Base-by-base conservation (phyloP, 768 basidiomycete genomes). In the Galerina sulciceps region DNA sequence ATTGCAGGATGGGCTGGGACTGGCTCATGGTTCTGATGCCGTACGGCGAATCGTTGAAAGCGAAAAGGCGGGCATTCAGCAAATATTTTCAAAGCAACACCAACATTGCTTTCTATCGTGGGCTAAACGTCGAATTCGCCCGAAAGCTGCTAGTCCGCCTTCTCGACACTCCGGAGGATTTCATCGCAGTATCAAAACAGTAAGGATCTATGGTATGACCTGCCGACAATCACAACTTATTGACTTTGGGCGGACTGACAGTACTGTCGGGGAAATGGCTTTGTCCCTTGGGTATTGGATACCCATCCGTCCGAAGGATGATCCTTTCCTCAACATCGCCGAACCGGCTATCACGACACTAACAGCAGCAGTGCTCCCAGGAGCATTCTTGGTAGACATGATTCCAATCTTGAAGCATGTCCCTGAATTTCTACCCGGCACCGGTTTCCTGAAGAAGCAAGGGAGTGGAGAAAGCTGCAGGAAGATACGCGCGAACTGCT, bases 381-480 rank as follows among this genome's bases (percentile, higher is more conserved):
- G 80, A 11, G 61, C 71, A 26, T 82, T 75, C 55, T 67, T 83
- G 2, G 81, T 86, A 2, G 82, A 85, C 51, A 50, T 64, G 1
- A 41, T n/a, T n/a, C n/a, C n/a, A n/a, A n/a, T n/a, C n/a, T n/a
- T n/a, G n/a, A n/a, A n/a, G n/a, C n/a, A n/a, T n/a, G n/a, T n/a
- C n/a, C n/a, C n/a, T n/a, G n/a, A n/a, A n/a, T n/a, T n/a, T n/a
- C n/a, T n/a, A n/a, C n/a, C n/a, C n/a, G n/a, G n/a, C n/a, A n/a
- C n/a, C n/a, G n/a, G n/a, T n/a, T n/a, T n/a, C n/a, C n/a, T n/a
- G n/a, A n/a, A n/a, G n/a, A n/a, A n/a, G n/a, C n/a, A n/a, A n/a
- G n/a, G n/a, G n/a, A n/a, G n/a, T n/a, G n/a, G n/a, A n/a, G n/a
- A n/a, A n/a, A n/a, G n/a, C n/a, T n/a, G n/a, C 69, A 72, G 36